phyloP scores from a whole-genome alignment of 1,139 yeast species.

The Diutina rugosa region DNA sequence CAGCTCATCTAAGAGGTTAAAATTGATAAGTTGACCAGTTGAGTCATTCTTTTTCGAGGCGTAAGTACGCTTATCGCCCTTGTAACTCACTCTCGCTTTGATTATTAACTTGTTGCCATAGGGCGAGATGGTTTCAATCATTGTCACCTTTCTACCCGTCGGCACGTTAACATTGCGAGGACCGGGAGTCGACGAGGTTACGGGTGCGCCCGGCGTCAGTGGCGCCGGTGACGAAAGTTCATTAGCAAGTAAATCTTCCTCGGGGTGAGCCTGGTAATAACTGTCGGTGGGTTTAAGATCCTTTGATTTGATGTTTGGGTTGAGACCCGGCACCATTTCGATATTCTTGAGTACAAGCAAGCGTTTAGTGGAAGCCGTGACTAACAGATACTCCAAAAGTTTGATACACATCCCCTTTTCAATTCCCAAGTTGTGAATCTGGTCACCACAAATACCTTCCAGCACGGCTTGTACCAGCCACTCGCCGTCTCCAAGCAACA shows the following conservation, averaged over 20 bases:
- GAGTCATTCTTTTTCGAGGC: conserved; percentile 66
- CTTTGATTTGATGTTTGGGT: not conserved
- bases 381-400: not conserved
- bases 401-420: not conserved
- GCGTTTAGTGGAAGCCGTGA: not conserved
- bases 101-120: conserved; percentile 87
- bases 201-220: not conserved
- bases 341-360: not conserved
- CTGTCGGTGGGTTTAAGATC: not conserved
- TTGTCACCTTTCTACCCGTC: conserved; percentile 26
- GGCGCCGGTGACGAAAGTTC: not conserved
- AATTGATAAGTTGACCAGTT: conserved; percentile 71
- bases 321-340: not conserved
- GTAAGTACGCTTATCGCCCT: conserved; percentile 84
- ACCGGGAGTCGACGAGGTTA: not conserved
- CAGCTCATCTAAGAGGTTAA: conserved; percentile 82
- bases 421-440: not conserved
- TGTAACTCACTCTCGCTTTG: conserved; percentile 80
- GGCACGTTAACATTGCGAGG: not conserved
- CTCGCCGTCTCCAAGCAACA: not conserved
- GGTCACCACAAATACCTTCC: not conserved
- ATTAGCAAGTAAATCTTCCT: not conserved
- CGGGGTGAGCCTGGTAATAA: not conserved
- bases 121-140: conserved; percentile 85
- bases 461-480: not conserved